phyloP scores from a whole-genome alignment of 768 basidiomycete species.

The Phylloporus sp. region DNA sequence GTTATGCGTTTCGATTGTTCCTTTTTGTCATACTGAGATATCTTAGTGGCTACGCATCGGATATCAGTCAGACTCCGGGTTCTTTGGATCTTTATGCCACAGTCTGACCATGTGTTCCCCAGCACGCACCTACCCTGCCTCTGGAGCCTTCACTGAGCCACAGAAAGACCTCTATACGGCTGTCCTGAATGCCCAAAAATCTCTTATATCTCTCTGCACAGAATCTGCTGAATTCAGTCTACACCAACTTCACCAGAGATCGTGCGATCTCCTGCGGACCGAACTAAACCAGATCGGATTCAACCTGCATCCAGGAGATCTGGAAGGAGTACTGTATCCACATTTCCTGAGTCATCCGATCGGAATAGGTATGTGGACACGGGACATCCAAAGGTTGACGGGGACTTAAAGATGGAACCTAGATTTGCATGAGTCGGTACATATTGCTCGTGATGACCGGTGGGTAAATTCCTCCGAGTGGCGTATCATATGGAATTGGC shows the following conservation, averaged over 20 bases:
- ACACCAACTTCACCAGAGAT: conserved; percentile 73
- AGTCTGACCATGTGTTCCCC: conserved; percentile 7
- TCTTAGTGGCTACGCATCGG: conserved; percentile 83
- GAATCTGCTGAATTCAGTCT: conserved; percentile 55
- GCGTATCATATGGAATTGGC: not conserved
- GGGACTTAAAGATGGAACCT: conserved; percentile 12
- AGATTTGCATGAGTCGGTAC: conserved; percentile 88
- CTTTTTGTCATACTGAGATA: conserved; percentile 3
- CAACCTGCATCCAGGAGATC: conserved; percentile 44
- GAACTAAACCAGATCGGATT: conserved; percentile 70
- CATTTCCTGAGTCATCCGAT: conserved; percentile 92
- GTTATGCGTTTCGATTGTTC: conserved; percentile 17
- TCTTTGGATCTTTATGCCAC: not conserved
- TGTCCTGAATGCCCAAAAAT: conserved; percentile 68
- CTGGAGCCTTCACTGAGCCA: conserved; percentile 71
- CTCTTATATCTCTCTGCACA: conserved; percentile 57
- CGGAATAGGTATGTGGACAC: conserved; percentile 62
- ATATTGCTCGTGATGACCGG: conserved; percentile 53
- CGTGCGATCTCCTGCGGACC: conserved; percentile 58
- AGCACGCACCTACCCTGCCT: conserved; percentile 88
- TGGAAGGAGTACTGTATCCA: conserved; percentile 78
- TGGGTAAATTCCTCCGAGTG: conserved; percentile 29
- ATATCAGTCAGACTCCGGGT: conserved; percentile 66
- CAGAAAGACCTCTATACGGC: conserved; percentile 86
- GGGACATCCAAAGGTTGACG: conserved; percentile 5